These are phyloP conservation scores for Sechiopsis laciniata DNA, from an alignment of 306 rosid genomes.

Conservation along the genomic window DNA sequence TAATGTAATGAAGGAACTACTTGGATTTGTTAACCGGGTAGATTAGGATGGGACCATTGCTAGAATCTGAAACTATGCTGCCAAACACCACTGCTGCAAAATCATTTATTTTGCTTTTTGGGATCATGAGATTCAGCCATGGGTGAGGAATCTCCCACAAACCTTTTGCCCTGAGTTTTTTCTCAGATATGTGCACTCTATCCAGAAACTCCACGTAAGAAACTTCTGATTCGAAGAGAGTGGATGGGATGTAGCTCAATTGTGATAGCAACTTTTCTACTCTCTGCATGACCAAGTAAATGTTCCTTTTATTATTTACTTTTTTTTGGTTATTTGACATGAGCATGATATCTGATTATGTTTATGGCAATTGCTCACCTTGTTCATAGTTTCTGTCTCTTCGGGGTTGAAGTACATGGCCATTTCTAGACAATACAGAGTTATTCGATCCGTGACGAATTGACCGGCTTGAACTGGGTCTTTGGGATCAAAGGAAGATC, in stretches of 20 bases:
- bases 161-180: conserved; percentile 57
- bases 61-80: conserved; percentile 52
- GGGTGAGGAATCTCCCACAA: conserved; percentile 92
- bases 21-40: conserved; percentile 86
- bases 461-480: conserved; percentile 57
- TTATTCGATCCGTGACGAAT: conserved; percentile 57
- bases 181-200: conserved; percentile 73
- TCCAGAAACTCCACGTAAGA: conserved; percentile 73
- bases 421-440: conserved; percentile 82
- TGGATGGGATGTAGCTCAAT: conserved; percentile 50
- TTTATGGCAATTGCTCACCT: conserved; percentile 35
- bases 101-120: conserved; percentile 51
- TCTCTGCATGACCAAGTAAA: conserved; percentile 43
- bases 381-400: conserved; percentile 41
- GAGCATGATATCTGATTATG: background rate
- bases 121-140: conserved; percentile 80
- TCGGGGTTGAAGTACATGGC: conserved; percentile 64
- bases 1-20: conserved; percentile 30
- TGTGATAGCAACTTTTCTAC: conserved; percentile 48
- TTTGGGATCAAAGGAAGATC: conserved; percentile 72
- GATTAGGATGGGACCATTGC: conserved; percentile 75
- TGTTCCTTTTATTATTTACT: background rate
- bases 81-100: conserved; percentile 68
- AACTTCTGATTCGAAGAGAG: conserved; percentile 68
- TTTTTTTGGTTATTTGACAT: background rate